Percentiles rank a stretch among this genome's conserved stretches.
Evolutionary conservation across 768 basidiomycete genomes (phyloP).

Genomic region (Rhodotorula taiwanensis): DNA sequence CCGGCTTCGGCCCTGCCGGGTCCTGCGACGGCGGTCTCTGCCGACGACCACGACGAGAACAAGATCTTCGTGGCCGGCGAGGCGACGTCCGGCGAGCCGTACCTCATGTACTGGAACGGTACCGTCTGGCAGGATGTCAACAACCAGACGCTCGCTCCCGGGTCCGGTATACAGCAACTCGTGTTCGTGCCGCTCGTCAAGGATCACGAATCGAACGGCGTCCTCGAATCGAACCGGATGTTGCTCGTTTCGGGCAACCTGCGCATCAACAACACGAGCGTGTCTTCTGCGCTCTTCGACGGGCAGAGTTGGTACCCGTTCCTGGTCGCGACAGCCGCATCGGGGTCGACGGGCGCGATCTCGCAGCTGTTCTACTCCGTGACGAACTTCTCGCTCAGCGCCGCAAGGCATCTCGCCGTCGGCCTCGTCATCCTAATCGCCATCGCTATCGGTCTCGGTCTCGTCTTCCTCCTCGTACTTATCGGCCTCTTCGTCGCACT

Average conservation of each 20-base stretch:
- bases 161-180: conserved; percentile 68
- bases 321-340: conserved; percentile 59
- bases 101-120: conserved; percentile 81
- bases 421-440: conserved; percentile 95
- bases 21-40: conserved; percentile 78
- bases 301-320: conserved; percentile 76
- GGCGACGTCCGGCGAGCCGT: conserved; percentile 59
- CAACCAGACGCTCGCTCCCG: conserved; percentile 37
- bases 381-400: conserved; percentile 64
- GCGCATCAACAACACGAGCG: conserved; percentile 65
- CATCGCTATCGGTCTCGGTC: conserved; percentile 90
- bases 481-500: conserved; percentile 83
- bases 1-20: conserved; percentile 61
- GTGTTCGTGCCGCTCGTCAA: conserved; percentile 81
- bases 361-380: conserved; percentile 78
- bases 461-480: conserved; percentile 78
- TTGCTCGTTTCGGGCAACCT: conserved; percentile 79
- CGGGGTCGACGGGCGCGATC: conserved; percentile 64
- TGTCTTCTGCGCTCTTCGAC: conserved; percentile 80
- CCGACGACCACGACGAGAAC: conserved; percentile 68
- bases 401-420: conserved; percentile 69
- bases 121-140: conserved; percentile 63
- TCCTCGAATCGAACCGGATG: conserved; percentile 75
- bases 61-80: conserved; percentile 88
- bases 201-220: conserved; percentile 61